A percentile compares a stretch with the other conserved stretches of the same genome.
Conservation (phyloP, 2,329 filamentous ascomycete genomes). For the Fusarium miscanthi region DNA sequence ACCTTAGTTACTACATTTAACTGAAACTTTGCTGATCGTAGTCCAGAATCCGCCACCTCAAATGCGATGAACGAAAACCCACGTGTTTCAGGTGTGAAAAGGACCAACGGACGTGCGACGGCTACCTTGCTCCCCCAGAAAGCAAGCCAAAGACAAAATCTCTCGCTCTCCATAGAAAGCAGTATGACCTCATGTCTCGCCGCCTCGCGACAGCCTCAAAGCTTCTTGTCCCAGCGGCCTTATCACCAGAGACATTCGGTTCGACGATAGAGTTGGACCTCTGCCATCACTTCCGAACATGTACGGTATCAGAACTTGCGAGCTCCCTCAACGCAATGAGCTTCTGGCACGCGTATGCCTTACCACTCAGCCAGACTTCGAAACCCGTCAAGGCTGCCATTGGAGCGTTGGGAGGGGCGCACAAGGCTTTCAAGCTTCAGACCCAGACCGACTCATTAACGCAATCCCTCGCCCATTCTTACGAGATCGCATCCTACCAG, state of each 20-base stretch:
- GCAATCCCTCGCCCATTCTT: background rate
- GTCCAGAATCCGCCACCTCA: conserved; percentile 21
- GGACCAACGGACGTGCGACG: conserved; percentile 14
- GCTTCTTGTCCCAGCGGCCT: background rate
- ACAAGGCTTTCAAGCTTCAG: conserved; percentile 17
- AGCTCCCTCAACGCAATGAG: background rate
- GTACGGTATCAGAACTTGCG: background rate
- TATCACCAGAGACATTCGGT: background rate
- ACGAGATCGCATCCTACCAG: background rate
- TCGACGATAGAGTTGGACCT: conserved; percentile 2
- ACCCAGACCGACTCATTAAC: background rate
- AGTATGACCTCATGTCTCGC: background rate
- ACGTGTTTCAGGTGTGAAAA: conserved; percentile 15
- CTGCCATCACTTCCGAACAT: conserved; percentile 17
- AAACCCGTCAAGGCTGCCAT: background rate
- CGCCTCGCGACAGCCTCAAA: background rate
- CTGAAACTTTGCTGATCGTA: background rate
- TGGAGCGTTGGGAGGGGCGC: conserved; percentile 15
- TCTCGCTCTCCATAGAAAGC: background rate
- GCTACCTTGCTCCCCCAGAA: background rate
- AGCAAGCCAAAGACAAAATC: background rate
- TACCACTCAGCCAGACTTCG: conserved; percentile 10
- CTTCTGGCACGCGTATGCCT: conserved; percentile 6
- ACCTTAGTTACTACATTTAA: accelerated
- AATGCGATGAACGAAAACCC: conserved; percentile 27